These are phyloP conservation scores for Thielaviopsis populi DNA, from an alignment of 2,329 filamentous ascomycete species.

Conservation along the genomic window DNA sequence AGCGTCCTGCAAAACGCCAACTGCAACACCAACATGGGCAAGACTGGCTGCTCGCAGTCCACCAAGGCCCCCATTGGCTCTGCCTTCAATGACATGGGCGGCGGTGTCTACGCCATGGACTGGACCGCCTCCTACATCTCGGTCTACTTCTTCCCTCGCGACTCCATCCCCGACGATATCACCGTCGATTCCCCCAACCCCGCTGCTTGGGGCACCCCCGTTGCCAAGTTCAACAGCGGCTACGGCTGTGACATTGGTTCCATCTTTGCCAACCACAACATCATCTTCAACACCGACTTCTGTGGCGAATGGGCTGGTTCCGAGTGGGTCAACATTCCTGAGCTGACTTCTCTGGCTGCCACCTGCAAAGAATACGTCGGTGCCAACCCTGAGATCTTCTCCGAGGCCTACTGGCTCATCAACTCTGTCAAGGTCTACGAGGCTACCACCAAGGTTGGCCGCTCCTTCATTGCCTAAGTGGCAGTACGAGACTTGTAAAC, in stretches of 20 bases:
- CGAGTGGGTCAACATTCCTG: conserved; percentile 43
- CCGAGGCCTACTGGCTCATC: conserved; percentile 62
- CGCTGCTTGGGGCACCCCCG: conserved; percentile 50
- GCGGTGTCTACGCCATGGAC: conserved; percentile 59
- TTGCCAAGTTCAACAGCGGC: conserved; percentile 50
- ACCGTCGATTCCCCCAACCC: conserved; percentile 46
- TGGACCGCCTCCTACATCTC: conserved; percentile 60
- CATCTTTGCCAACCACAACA: conserved; percentile 56
- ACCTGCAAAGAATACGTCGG: conserved; percentile 61
- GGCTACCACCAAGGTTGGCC: not conserved
- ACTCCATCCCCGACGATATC: conserved; percentile 49
- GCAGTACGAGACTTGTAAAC: not conserved
- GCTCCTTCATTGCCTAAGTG: conserved; percentile 3
- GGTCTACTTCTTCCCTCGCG: conserved; percentile 69
- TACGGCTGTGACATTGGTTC: conserved; percentile 55
- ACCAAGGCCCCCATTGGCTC: conserved; percentile 44
- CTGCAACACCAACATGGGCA: conserved; percentile 41
- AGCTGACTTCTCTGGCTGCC: conserved; percentile 43
- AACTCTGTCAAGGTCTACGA: conserved; percentile 51
- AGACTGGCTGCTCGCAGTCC: conserved; percentile 44
- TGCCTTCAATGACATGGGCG: conserved; percentile 54
- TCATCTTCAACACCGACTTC: conserved; percentile 72
- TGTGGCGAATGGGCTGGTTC: conserved; percentile 75
- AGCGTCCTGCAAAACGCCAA: conserved; percentile 33
- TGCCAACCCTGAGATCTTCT: conserved; percentile 54